Percentiles rank a stretch among this genome's conserved stretches.
Evolutionary conservation across 2,329 filamentous ascomycete genomes (phyloP).

Genomic region (Alternaria arbusti): DNA sequence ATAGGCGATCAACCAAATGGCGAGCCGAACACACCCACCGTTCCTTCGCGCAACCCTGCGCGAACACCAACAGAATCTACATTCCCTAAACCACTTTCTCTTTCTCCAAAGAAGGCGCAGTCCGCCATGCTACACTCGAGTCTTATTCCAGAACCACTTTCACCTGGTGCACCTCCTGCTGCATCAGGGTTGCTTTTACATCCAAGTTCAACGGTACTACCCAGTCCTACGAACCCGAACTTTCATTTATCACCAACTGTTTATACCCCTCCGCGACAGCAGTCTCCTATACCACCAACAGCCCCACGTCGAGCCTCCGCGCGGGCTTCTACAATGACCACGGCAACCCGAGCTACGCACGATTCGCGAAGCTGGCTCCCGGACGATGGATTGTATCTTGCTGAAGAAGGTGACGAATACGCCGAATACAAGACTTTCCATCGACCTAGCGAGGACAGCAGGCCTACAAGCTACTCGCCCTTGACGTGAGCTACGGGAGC

Average conservation of each 20-base stretch:
- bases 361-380: constrained; percentile 32
- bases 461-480: constrained; percentile 33
- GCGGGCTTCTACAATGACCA: constrained; percentile 22
- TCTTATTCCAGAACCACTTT: constrained; percentile 19
- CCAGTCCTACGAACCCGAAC: constrained; percentile 23
- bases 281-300: constrained; percentile 12
- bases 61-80: constrained; percentile 19
- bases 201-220: constrained; percentile 21
- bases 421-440: constrained; percentile 25
- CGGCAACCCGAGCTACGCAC: constrained; percentile 20
- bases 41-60: neutral
- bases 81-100: constrained; percentile 11
- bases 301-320: constrained; percentile 6
- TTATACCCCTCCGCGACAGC: constrained; percentile 25
- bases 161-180: constrained; percentile 17
- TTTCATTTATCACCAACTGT: constrained; percentile 30
- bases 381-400: constrained; percentile 30
- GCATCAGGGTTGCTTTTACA: constrained; percentile 20
- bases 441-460: constrained; percentile 16
- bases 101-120: constrained; percentile 9
- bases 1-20: constrained; percentile 24
- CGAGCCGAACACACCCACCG: neutral
- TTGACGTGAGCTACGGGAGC: constrained; percentile 9
- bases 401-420: constrained; percentile 25
- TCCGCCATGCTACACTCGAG: neutral